These are phyloP conservation scores for Solanum chacoense DNA, from an alignment of 305 asterid genomes.

Conservation along the genomic window DNA sequence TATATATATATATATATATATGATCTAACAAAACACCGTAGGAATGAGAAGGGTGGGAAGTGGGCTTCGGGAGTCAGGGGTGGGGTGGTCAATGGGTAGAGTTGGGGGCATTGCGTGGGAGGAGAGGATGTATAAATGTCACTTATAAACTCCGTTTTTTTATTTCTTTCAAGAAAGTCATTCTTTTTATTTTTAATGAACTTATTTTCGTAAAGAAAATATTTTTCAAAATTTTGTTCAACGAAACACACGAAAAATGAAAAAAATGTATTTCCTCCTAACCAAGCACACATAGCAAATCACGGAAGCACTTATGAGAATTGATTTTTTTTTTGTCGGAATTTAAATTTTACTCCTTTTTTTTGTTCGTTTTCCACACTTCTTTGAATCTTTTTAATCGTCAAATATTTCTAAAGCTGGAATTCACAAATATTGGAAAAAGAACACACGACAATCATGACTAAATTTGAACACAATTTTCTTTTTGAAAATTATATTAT, in stretches of 20 bases:
- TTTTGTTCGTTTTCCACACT: neutral
- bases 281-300: neutral
- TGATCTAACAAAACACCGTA: no score
- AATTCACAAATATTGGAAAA: neutral
- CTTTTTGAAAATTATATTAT: neutral
- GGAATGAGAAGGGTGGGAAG: neutral
- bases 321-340: neutral
- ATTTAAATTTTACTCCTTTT: neutral
- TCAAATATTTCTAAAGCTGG: neutral
- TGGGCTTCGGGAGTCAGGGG: neutral
- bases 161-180: no score
- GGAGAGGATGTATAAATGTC: neutral
- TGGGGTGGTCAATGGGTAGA: neutral
- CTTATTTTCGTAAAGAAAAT: no score
- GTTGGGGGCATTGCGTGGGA: neutral
- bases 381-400: neutral
- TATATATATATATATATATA: no score
- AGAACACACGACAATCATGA: neutral
- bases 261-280: no score
- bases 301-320: neutral
- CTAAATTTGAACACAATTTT: neutral
- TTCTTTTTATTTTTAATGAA: no score
- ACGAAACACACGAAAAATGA: no score
- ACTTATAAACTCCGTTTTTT: no score
- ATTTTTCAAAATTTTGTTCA: no score